These are phyloP conservation scores for Protomyces inundatus DNA, from an alignment of 1,139 yeast genomes.

Conservation along the genomic window DNA sequence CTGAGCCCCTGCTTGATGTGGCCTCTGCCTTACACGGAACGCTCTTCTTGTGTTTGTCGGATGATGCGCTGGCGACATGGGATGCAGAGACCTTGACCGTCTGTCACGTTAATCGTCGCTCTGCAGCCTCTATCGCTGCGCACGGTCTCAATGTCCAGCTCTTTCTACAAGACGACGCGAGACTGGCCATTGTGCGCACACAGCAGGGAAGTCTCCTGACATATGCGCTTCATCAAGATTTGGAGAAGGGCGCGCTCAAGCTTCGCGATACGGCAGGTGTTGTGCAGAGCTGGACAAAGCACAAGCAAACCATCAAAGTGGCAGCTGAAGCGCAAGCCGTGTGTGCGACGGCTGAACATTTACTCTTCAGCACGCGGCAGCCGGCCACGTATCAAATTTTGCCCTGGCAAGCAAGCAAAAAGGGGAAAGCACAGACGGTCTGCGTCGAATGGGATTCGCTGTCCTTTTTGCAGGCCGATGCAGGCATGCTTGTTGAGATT, in stretches of 20 bases:
- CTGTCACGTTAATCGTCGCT: conserved; percentile 6
- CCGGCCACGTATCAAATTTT: conserved; percentile 6
- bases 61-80: conserved; percentile 13
- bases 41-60: conserved; percentile 1
- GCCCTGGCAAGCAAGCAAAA: conserved; percentile 7
- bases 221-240: conserved; percentile 13
- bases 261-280: neutral
- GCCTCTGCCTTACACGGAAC: conserved; percentile 8
- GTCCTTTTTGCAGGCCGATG: neutral
- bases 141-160: conserved; percentile 12
- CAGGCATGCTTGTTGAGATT: neutral
- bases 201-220: neutral
- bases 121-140: conserved; percentile 4
- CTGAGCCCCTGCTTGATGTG: neutral
- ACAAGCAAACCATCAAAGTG: conserved; percentile 11
- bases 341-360: neutral
- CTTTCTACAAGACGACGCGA: neutral
- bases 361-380: conserved; percentile 6
- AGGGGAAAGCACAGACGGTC: conserved; percentile 9
- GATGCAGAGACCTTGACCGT: conserved; percentile 9
- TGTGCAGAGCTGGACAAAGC: conserved; percentile 13
- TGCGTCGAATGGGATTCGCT: neutral
- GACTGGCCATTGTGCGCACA: conserved; percentile 6
- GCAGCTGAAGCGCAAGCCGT: conserved; percentile 12
- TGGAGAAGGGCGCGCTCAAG: neutral